A percentile compares a stretch with the other conserved stretches of the same genome.
Conservation (phyloP, 345 rosid species). For the Rhizophora apiculata region DNA sequence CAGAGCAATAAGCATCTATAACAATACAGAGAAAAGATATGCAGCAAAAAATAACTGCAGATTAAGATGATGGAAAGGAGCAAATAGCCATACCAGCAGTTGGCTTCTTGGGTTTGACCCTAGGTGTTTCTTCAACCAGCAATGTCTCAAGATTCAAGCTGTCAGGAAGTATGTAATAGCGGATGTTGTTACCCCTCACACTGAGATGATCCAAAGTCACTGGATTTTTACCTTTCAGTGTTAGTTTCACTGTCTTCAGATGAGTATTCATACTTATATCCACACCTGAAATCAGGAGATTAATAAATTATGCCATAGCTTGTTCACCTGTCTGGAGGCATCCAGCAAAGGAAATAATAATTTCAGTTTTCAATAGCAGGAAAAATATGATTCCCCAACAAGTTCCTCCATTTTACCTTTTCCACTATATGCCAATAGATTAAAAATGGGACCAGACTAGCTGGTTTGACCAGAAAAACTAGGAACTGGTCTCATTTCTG, state of each 20-base stretch:
- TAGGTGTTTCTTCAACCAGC: conserved; percentile 92
- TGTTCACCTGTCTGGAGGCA: background rate
- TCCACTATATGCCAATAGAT: background rate
- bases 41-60: background rate
- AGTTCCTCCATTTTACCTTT: background rate
- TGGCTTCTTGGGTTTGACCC: conserved; percentile 94
- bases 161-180: conserved; percentile 96
- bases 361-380: background rate
- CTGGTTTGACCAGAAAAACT: no score
- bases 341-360: background rate
- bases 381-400: background rate
- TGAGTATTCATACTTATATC: conserved; percentile 99
- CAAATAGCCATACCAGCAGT: conserved; percentile 63
- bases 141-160: conserved; percentile 95
- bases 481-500: no score
- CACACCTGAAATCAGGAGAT: conserved; percentile 49
- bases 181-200: conserved; percentile 92
- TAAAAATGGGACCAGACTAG: no score
- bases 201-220: conserved; percentile 86
- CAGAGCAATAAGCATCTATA: background rate
- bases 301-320: background rate
- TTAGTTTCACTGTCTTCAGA: conserved; percentile 90
- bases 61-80: background rate
- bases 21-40: background rate
- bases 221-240: conserved; percentile 87